Conservation (phyloP, 345 rosid genomes). For the Excoecaria cochinchinensis region DNA sequence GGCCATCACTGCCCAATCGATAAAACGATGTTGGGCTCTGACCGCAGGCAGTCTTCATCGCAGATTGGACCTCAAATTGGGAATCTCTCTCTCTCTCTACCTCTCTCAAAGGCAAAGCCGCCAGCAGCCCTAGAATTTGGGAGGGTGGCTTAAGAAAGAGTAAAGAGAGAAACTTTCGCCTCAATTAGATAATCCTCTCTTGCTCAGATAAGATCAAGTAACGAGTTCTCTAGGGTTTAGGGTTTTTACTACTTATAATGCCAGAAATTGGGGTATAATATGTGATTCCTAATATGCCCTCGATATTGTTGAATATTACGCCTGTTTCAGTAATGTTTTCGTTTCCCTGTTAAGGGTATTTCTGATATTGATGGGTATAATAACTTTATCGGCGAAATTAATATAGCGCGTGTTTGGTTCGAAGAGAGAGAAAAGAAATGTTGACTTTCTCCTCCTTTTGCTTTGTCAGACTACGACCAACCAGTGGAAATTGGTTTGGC, state of each 20-base stretch:
- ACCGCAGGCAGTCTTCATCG: conserved; percentile 82
- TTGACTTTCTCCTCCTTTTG: too few relatives aligned
- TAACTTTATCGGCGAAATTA: too few relatives aligned
- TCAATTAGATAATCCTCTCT: conserved; percentile 11
- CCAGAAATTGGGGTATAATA: too few relatives aligned
- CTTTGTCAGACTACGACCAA: too few relatives aligned
- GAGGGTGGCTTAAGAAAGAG: conserved; percentile 24
- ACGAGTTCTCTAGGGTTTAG: neutral
- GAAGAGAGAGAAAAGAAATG: too few relatives aligned
- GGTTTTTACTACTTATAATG: neutral
- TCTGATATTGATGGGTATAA: neutral
- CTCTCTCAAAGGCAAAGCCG: conserved; percentile 33
- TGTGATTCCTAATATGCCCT: conserved; percentile 7
- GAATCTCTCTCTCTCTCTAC: conserved; percentile 22
- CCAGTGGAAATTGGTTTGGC: too few relatives aligned
- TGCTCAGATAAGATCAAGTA: conserved; percentile 96
- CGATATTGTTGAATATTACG: neutral
- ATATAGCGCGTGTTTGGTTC: too few relatives aligned
- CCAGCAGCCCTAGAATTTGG: conserved; percentile 37
- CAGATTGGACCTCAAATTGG: conserved; percentile 33
- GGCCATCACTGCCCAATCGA: conserved; percentile 58
- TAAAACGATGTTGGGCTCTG: conserved; percentile 41
- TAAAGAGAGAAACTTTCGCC: neutral
- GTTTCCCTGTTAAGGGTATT: neutral
- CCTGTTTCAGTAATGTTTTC: neutral